phyloP scores from a whole-genome alignment of 768 basidiomycete genomes.

The Cystofilobasidium ferigula region DNA sequence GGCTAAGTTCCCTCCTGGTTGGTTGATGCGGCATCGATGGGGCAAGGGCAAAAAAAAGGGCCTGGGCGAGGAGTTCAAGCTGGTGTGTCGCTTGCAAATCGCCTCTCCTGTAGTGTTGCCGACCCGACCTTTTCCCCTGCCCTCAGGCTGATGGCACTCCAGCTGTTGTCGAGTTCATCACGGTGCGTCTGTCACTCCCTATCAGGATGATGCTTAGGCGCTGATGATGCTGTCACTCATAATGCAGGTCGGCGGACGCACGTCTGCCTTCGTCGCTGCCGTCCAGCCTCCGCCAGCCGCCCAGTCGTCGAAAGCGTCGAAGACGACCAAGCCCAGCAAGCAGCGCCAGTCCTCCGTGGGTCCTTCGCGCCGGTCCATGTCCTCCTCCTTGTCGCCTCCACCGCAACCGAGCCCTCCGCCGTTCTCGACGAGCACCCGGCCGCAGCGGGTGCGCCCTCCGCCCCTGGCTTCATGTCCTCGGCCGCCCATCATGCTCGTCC shows the following conservation, averaged over 20 bases:
- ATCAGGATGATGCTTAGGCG: too few relatives aligned
- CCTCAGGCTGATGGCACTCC: background rate
- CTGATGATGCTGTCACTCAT: background rate
- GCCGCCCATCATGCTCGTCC: too few relatives aligned
- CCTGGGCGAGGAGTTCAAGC: background rate
- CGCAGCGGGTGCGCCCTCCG: too few relatives aligned
- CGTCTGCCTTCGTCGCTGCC: conserved; percentile 13
- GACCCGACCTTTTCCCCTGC: background rate
- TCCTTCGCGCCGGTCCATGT: too few relatives aligned
- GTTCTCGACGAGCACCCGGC: too few relatives aligned
- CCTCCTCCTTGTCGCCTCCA: too few relatives aligned
- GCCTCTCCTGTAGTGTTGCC: background rate
- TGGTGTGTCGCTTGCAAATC: background rate
- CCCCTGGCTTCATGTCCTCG: too few relatives aligned
- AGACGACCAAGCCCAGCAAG: background rate
- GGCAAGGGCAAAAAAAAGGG: conserved; percentile 20
- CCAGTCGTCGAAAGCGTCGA: background rate
- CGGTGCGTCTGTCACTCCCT: background rate
- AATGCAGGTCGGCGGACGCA: conserved; percentile 15
- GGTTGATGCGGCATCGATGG: conserved; percentile 34
- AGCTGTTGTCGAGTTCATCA: conserved; percentile 14
- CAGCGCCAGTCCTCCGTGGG: too few relatives aligned
- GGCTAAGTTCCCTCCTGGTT: conserved; percentile 28
- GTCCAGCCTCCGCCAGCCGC: conserved; percentile 4
- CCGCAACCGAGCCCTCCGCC: too few relatives aligned